Base-by-base conservation (phyloP, 2,329 filamentous ascomycete species). In the Pseudocercospora macadamiae region DNA sequence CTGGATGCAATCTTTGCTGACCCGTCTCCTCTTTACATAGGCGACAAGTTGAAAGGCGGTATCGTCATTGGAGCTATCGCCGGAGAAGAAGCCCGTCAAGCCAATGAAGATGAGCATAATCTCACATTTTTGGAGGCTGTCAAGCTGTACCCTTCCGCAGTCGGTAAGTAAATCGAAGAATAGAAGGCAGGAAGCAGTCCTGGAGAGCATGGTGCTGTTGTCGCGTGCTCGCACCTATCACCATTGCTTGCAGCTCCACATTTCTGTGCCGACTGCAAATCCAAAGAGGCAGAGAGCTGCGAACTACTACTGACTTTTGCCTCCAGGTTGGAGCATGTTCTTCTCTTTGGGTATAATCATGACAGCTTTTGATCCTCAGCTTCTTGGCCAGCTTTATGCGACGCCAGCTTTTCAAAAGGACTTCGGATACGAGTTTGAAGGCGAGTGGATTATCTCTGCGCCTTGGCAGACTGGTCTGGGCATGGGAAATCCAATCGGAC, bases 351-450 rank as follows among this genome's bases (percentile, higher is more conserved):
- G 83, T 5, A 81, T 86, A 34, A 82, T 86, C 62, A 86, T 86
- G 83, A 57, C 59, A 63, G 74, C 84, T 3, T 89, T 88, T 66
- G 86, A 88, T 68, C 83, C 84, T 0, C 85, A 88, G 68, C 79
- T 89, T 8, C 78, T 88, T 5, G 84, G 84, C 21, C 85, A 86
- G 60, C 77, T 89, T 54, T 87, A 84, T 65, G 80, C 83, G 2
- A 82, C 81, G 51, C 82, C 83, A 0, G 79, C 81, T n/a, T 87
- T 86, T 66, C 79, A 82, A 61, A 68, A 71, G 18, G 79, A 85
- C 62, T 86, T 85, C 66, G 84, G 84, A 2, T 81, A 84, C 60
- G 58, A 74, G 3, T 83, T 78, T 55, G 76, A 77, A 18, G 72
- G 72, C 54, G 32, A 61, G 6, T 76, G 73, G 55, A 72, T 74